Evolutionary conservation across 164 flowering plant species (phyloP).

Genomic region (Malania oleifera): DNA sequence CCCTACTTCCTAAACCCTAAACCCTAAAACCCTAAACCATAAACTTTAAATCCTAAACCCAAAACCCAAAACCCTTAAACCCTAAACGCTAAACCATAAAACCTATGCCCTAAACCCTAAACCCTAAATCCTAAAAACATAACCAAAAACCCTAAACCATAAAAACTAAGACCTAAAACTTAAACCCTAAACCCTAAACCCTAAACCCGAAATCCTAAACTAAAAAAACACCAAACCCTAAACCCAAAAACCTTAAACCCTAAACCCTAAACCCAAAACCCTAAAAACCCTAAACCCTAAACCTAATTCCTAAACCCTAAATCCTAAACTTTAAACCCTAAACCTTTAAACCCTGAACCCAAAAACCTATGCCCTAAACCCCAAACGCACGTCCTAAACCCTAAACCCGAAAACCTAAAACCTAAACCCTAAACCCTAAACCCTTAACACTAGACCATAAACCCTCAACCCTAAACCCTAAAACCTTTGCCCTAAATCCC

Average conservation of each 20-base stretch:
- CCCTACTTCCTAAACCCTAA: no score
- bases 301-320: no score
- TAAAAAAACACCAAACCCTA: no score
- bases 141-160: background rate
- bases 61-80: background rate
- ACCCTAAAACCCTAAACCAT: no score
- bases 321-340: background rate
- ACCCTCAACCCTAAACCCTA: slow-evolving; percentile 1
- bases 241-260: no score
- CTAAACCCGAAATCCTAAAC: no score
- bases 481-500: background rate
- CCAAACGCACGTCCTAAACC: background rate
- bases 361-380: background rate
- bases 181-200: slow-evolving; percentile 2
- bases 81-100: background rate
- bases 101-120: background rate
- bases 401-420: background rate
- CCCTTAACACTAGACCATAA: background rate
- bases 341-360: background rate
- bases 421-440: slow-evolving; percentile 2
- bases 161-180: background rate
- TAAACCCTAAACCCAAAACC: no score
- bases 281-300: no score
- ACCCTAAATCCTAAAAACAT: no score
- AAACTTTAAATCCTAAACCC: background rate